phyloP scores from a whole-genome alignment of 192 early-diverging fungal genomes.

The Coemansia sp. region DNA sequence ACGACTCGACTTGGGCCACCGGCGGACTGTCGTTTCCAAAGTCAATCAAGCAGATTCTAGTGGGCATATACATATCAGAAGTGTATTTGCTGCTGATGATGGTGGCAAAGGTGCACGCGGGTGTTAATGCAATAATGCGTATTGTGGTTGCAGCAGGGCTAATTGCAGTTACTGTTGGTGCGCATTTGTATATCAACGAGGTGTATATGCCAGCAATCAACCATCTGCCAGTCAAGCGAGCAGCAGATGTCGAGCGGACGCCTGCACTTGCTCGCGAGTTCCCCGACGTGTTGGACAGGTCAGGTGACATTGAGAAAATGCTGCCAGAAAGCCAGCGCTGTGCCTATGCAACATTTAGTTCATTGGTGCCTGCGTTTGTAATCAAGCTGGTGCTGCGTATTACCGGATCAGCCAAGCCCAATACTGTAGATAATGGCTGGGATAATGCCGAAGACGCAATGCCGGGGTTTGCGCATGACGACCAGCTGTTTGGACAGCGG shows the following conservation, averaged over 20 bases:
- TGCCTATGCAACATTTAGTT: slow-evolving; percentile 38
- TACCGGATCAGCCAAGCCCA: slow-evolving; percentile 2
- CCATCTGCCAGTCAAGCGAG: slow-evolving; percentile 51
- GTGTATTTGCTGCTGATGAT: slow-evolving; percentile 73
- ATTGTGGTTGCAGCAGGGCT: slow-evolving; percentile 51
- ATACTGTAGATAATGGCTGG: background rate
- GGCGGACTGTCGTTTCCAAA: slow-evolving; percentile 67
- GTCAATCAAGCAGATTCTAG: slow-evolving; percentile 61
- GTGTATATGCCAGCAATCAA: slow-evolving; percentile 60
- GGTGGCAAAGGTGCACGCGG: slow-evolving; percentile 49
- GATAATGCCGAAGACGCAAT: background rate
- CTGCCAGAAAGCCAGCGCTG: background rate
- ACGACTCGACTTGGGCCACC: slow-evolving; percentile 52
- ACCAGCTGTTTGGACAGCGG: background rate
- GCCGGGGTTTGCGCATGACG: background rate
- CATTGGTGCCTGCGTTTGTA: slow-evolving; percentile 20
- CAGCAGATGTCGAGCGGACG: slow-evolving; percentile 27
- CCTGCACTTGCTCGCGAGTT: slow-evolving; percentile 31
- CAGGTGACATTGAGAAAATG: background rate
- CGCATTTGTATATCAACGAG: slow-evolving; percentile 57
- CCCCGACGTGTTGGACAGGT: slow-evolving; percentile 25
- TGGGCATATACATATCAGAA: slow-evolving; percentile 72
- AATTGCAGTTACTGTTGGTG: slow-evolving; percentile 53
- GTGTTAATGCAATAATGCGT: slow-evolving; percentile 47
- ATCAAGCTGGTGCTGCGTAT: slow-evolving; percentile 14